phyloP scores from a whole-genome alignment of 164 flowering plant genomes.

The Stephania cephalantha region DNA sequence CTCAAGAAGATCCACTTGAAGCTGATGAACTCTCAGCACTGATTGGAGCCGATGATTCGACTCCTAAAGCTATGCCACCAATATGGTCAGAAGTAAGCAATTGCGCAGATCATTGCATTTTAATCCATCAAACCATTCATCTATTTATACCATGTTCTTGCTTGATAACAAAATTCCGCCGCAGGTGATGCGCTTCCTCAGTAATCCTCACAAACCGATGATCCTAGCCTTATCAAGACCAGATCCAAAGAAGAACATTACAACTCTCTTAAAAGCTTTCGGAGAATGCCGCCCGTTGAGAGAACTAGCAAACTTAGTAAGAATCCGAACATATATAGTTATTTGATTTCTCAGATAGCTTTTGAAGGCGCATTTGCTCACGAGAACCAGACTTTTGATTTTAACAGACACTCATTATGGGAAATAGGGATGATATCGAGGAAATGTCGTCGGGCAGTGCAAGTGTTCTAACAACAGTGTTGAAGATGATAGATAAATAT shows the following conservation, averaged over 20 bases:
- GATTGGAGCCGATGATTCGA: constrained; percentile 51
- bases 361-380: neutral
- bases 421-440: constrained; percentile 90
- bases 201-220: constrained; percentile 96
- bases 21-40: constrained; percentile 61
- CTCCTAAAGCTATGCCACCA: constrained; percentile 69
- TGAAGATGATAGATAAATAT: constrained; percentile 83
- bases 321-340: constrained; percentile 12
- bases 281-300: constrained; percentile 85
- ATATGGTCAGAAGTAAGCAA: constrained; percentile 84
- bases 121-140: neutral
- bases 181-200: constrained; percentile 85
- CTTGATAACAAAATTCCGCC: neutral
- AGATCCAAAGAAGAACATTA: constrained; percentile 90
- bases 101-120: neutral
- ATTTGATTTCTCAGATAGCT: neutral
- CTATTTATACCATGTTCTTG: neutral
- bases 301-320: constrained; percentile 94
- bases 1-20: constrained; percentile 65
- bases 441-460: constrained; percentile 83
- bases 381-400: neutral
- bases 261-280: constrained; percentile 88
- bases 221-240: constrained; percentile 91
- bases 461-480: constrained; percentile 68
- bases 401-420: constrained; percentile 81